These are phyloP conservation scores for Zygoascus flipseniorum DNA, from an alignment of 805 yeast species.

Conservation along the genomic window DNA sequence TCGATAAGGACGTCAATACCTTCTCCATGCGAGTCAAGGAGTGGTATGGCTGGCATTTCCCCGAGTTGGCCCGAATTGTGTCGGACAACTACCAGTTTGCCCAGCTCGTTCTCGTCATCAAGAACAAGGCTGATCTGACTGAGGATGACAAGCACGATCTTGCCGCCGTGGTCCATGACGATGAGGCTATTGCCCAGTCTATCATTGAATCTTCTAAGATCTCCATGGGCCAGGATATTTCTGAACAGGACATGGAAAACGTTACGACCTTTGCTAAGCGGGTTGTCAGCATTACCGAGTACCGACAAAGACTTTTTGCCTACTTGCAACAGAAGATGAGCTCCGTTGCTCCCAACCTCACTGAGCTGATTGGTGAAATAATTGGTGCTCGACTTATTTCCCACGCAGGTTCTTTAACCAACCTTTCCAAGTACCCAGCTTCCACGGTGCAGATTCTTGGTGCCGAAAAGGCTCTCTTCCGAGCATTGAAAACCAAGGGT, in stretches of 20 bases:
- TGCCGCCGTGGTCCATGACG: slow-evolving; percentile 85
- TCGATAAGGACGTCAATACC: slow-evolving; percentile 96
- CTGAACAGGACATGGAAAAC: slow-evolving; percentile 89
- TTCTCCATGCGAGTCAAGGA: slow-evolving; percentile 96
- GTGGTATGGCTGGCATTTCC: slow-evolving; percentile 99
- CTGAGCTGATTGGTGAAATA: slow-evolving; percentile 96
- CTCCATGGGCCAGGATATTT: slow-evolving; percentile 98
- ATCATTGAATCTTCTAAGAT: slow-evolving; percentile 91
- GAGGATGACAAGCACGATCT: slow-evolving; percentile 62
- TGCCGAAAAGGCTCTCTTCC: slow-evolving; percentile 93
- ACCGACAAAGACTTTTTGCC: slow-evolving; percentile 73
- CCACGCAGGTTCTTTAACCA: slow-evolving; percentile 96
- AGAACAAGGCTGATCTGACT: slow-evolving; percentile 71
- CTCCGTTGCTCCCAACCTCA: slow-evolving; percentile 93
- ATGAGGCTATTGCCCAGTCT: slow-evolving; percentile 84
- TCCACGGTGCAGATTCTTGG: slow-evolving; percentile 97
- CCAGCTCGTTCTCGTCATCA: slow-evolving; percentile 67
- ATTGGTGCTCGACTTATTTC: slow-evolving; percentile 98
- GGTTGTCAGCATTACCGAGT: slow-evolving; percentile 85
- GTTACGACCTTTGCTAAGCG: slow-evolving; percentile 87
- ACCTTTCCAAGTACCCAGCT: slow-evolving; percentile 96
- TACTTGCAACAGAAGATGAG: slow-evolving; percentile 94
- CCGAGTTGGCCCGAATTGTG: slow-evolving; percentile 87
- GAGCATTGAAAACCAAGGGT: slow-evolving; percentile 94
- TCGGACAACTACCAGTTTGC: slow-evolving; percentile 86